Base-by-base conservation (phyloP, 306 rosid species). In the Malus fusca region DNA sequence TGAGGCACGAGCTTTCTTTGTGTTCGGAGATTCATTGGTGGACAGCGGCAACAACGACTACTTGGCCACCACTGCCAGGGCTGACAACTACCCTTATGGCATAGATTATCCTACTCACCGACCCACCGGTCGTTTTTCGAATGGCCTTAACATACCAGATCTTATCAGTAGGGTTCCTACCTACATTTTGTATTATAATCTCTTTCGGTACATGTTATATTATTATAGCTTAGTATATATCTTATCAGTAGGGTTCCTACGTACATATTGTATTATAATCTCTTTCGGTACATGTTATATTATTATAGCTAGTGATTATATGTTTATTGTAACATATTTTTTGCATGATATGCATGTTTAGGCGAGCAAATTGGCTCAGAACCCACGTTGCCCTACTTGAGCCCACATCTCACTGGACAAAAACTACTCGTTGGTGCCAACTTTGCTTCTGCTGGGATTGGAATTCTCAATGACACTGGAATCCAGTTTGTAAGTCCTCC, bases 401-500 rank as follows among this genome's bases (percentile, higher is more conserved):
- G 96, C 66, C 98, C 98, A 2, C 23, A 61, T 6, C 88, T 93
- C 8, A 70, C 17, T 0, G 95, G 92, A 73, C 69, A 89, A 70
- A 86, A 64, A 35, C 90, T 93, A 23, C 90, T 90, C 4, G 80
- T 82, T 46, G 98, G 98, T 66, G 98, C 98, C 31, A 93, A 93
- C 84, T 90, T 93, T 75, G 98, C 98, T 35, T 93, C 98, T 1
- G 98, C 98, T 62, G 98, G 98, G 35, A 90, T 93, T 59, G 98
- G 98, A 56, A 90, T 93, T 69, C 96, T 93, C 72, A 93, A 93
- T 35, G 98, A 93, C 80, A 93, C 96, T 0, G 98, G 98, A 76
- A 18, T 90, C 79, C 98, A 93, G 80, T 93, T 93, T 88, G 98
- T 93, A 74, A 81, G 95, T 77, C 21, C 43, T 31, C 58, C 22